phyloP scores from a whole-genome alignment of 192 early-diverging fungal species.

The Backusella liffmaniae region DNA sequence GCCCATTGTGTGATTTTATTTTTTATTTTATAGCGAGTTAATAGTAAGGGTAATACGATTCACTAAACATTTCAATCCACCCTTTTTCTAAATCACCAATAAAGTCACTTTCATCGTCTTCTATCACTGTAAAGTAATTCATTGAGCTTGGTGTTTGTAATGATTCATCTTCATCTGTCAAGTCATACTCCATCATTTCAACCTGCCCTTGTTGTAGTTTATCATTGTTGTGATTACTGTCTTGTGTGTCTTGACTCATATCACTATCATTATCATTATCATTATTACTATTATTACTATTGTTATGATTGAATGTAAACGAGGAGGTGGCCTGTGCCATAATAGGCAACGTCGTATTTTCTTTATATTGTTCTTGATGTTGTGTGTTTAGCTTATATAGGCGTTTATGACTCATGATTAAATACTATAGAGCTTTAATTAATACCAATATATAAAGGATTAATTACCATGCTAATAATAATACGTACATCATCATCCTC shows the following conservation, averaged over 20 bases:
- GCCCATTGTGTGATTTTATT: neutral
- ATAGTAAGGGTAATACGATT: neutral
- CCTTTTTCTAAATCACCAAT: slow-evolving; percentile 12
- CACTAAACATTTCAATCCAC: slow-evolving; percentile 13
- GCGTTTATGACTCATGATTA: neutral
- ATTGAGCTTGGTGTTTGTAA: neutral
- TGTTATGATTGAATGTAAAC: too few species aligned
- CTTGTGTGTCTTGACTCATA: neutral
- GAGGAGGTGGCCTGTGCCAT: neutral
- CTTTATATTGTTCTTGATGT: neutral
- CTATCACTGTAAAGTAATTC: neutral
- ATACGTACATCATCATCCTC: neutral
- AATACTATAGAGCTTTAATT: neutral
- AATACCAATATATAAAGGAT: neutral
- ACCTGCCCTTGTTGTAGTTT: neutral
- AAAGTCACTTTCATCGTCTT: neutral
- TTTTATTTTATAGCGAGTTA: neutral
- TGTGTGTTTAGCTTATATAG: neutral
- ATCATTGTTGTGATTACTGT: neutral
- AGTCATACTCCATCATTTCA: slow-evolving; percentile 1
- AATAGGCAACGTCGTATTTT: neutral
- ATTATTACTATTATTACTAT: too few species aligned
- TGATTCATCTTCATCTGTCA: slow-evolving; percentile 8
- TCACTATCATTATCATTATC: neutral
- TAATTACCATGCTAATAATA: neutral